These are phyloP conservation scores for Lathyrus aphaca DNA, from an alignment of 306 rosid genomes.

Conservation along the genomic window DNA sequence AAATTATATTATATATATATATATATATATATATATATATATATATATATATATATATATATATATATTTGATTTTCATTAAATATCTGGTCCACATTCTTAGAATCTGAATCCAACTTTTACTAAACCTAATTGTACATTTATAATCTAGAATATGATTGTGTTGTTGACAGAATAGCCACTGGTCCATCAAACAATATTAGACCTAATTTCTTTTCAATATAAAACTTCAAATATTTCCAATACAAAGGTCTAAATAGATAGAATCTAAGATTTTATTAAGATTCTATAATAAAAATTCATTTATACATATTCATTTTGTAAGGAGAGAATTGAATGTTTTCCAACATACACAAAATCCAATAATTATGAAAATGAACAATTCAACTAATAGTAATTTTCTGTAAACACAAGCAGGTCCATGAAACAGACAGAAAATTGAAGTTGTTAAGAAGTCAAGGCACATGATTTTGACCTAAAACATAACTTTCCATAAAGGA, in stretches of 20 bases:
- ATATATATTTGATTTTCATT: background rate
- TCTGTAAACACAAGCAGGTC: background rate
- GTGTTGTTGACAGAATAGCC: too few species aligned
- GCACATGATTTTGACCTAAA: slow-evolving; percentile 35
- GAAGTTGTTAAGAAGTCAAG: slow-evolving; percentile 8
- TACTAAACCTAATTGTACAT: too few species aligned
- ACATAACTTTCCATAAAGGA: background rate
- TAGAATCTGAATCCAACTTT: too few species aligned
- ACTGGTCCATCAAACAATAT: too few species aligned
- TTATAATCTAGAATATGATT: too few species aligned
- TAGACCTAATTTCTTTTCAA: too few species aligned
- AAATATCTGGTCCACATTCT: background rate
- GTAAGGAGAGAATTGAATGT: background rate
- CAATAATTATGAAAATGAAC: background rate
- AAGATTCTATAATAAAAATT: background rate
- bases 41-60: too few species aligned
- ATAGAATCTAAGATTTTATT: background rate
- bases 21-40: too few species aligned
- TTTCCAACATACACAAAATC: background rate
- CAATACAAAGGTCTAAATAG: background rate
- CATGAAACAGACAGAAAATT: slow-evolving; percentile 2
- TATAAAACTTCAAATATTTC: too few species aligned
- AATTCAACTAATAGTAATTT: background rate
- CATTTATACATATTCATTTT: background rate
- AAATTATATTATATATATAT: too few species aligned